Conservation (phyloP, 2,329 filamentous ascomycete genomes). For the Hypomyces perniciosus region DNA sequence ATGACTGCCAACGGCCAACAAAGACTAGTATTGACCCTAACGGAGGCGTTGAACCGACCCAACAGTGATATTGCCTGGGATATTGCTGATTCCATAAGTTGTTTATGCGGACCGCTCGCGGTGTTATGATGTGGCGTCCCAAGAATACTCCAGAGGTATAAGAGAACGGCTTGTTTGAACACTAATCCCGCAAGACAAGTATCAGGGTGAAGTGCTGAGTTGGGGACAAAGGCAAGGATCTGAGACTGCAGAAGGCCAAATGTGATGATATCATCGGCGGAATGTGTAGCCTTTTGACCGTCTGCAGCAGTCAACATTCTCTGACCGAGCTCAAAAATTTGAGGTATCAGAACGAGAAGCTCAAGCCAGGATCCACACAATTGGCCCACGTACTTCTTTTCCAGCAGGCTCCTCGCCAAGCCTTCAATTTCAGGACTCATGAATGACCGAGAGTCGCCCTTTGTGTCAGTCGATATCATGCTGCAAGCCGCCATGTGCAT, state of each 20-base stretch:
- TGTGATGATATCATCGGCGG: constrained; percentile 36
- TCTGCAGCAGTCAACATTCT: constrained; percentile 29
- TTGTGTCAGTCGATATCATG: constrained; percentile 38
- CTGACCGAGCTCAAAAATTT: constrained; percentile 38
- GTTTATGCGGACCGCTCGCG: constrained; percentile 18
- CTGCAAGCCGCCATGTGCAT: constrained; percentile 41
- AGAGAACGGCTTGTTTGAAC: constrained; percentile 38
- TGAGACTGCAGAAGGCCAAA: constrained; percentile 38
- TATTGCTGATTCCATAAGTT: constrained; percentile 25
- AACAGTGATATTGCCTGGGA: constrained; percentile 26
- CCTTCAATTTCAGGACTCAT: constrained; percentile 27
- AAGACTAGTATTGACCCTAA: constrained; percentile 34
- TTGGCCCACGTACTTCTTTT: constrained; percentile 29
- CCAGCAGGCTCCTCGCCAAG: constrained; percentile 24
- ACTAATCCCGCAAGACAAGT: constrained; percentile 36
- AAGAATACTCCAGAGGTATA: constrained; percentile 36
- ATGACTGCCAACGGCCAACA: constrained; percentile 35
- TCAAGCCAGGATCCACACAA: constrained; percentile 36
- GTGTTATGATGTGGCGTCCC: constrained; percentile 22
- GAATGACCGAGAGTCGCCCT: constrained; percentile 24
- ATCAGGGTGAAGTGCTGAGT: constrained; percentile 28
- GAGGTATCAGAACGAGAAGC: constrained; percentile 31
- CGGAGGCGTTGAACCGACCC: constrained; percentile 25
- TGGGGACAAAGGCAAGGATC: constrained; percentile 35
- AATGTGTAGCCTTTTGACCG: constrained; percentile 20